Base-by-base conservation (phyloP, 83 land plant genomes). In the Diphasiastrum complanatum region DNA sequence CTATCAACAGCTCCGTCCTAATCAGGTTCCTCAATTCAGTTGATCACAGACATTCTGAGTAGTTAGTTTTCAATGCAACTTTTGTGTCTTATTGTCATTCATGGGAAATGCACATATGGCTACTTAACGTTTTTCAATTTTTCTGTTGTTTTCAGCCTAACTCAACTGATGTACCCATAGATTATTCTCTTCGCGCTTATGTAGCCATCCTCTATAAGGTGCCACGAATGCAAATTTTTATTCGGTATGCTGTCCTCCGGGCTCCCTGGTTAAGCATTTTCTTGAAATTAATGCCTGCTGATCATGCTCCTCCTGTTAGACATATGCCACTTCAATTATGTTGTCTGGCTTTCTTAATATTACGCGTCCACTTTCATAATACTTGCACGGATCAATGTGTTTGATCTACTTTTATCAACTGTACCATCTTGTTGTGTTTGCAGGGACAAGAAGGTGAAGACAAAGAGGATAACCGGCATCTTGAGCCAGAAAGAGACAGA, bases 141-240 rank as follows among this genome's bases (percentile, higher is more conserved):
- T 18, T 41, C 45, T 14, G 0, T 41, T 41, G 45, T 41, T 41
- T 50, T 11, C 59, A 55, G 59, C 59, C 59, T 6, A 55, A 55
- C 31, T 55, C 59, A 0, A 55, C 59, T 25, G 59, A 55, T 27
- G 59, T 55, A 8, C 59, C 59, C 6, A 55, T n/a, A 20, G 59
- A 55, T 27, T 55, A 55, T 30, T 55, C 59, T 55, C 59, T 55
- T 55, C 59, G 59, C n/a, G 59, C 59, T 0, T 55, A 55, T 30
- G 59, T 55, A 20, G 20, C 59, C 10, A 55, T 50, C 14, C 59
- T 55, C 16, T 55, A 55, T 1, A 55, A 55, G 19, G 59, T 55
- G 6, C 59, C 59, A 1, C 59, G 59, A 26, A 55, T 55, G 59
- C 59, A 55, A 19, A 55, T 55, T 11, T 55, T 55, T 1, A 55